Evolutionary conservation across 2,329 filamentous ascomycete species (phyloP), one percentile per base, ranked within the genome.

Genomic region (Fusarium papillatum): DNA sequence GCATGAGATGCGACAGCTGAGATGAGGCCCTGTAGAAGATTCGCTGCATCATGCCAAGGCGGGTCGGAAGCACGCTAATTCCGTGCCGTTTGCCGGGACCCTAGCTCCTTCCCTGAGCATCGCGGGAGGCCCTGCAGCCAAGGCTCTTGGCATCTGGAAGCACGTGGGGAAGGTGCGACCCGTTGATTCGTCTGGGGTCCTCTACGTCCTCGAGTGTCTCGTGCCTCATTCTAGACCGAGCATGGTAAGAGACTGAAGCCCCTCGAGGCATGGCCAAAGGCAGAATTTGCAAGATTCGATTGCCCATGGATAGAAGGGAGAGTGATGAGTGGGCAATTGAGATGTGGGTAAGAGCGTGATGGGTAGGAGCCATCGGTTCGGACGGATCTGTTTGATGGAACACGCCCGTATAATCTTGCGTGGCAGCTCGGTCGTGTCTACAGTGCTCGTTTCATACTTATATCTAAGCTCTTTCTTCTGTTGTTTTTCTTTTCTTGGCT

Each of bases 71-170:
- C 57, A 74, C 64, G 64, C 63, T 75, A 66, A 57, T 60, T 48
- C 73, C 66, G 73, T 76, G 74, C 75, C 75, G 75, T 71, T 60
- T 72, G 66, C 73, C 76, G 76, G 69, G 55, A 71, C 68, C 73
- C 76, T 61, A 50, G 67, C 38, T 24, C n/a, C 48, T 39, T 66
- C 72, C 75, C 53, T 55, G 66, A 31, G 7, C 22, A 63, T 53
- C 43, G 55, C 34, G 19, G 59, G 61, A 63, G 16, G 24, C 36
- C 31, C 24, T n/a, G 55, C 55, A 63, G 73, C 78, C 78, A 80
- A 79, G 73, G 63, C 67, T 69, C 76, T 76, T 68, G 70, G 71
- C 73, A 69, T 46, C 43, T 38, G 38, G 29, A 53, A 62, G 70
- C 78, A 80, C 78, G 78, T 79, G 78, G 74, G 70, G 62, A 41